Percentiles rank a stretch among this genome's conserved stretches.
phyloP scores from a whole-genome alignment of 1,284 basidiomycete species.

The Fomitiporia mediterranea region DNA sequence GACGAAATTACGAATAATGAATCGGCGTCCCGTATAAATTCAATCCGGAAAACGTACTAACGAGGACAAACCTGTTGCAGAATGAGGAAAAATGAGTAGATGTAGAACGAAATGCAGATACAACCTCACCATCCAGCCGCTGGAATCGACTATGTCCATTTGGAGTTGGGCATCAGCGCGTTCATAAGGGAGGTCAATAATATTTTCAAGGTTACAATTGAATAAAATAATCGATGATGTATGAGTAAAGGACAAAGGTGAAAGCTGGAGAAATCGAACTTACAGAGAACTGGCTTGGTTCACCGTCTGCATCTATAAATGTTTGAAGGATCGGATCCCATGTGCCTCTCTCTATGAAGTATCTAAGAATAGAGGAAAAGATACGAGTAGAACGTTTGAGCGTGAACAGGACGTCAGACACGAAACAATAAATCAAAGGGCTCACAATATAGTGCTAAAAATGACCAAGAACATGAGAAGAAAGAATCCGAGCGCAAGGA shows the following conservation, averaged over 20 bases:
- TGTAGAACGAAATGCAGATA: not conserved
- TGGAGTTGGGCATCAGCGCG: too few relatives aligned
- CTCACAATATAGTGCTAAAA: slow-evolving; percentile 80
- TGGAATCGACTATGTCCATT: slow-evolving; percentile 58
- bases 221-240: slow-evolving; percentile 17
- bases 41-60: slow-evolving; percentile 23
- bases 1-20: not conserved
- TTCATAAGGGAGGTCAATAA: too few relatives aligned
- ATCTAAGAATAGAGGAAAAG: too few relatives aligned
- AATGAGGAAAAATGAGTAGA: slow-evolving; percentile 28
- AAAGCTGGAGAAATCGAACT: slow-evolving; percentile 23
- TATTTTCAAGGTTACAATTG: too few relatives aligned
- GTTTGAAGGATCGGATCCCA: slow-evolving; percentile 78
- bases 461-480: slow-evolving; percentile 82
- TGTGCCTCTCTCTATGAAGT: slow-evolving; percentile 82
- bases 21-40: not conserved
- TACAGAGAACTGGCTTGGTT: slow-evolving; percentile 71
- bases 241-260: slow-evolving; percentile 4
- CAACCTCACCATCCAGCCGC: slow-evolving; percentile 62
- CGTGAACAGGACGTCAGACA: not conserved
- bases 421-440: slow-evolving; percentile 13
- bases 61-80: slow-evolving; percentile 40
- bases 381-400: too few relatives aligned
- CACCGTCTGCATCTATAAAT: slow-evolving; percentile 81
- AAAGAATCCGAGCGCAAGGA: slow-evolving; percentile 84